A percentile compares a stretch with the other conserved stretches of the same genome.
phyloP scores from a whole-genome alignment of 2,329 filamentous ascomycete genomes.

The Hymenoscyphus albidus region DNA sequence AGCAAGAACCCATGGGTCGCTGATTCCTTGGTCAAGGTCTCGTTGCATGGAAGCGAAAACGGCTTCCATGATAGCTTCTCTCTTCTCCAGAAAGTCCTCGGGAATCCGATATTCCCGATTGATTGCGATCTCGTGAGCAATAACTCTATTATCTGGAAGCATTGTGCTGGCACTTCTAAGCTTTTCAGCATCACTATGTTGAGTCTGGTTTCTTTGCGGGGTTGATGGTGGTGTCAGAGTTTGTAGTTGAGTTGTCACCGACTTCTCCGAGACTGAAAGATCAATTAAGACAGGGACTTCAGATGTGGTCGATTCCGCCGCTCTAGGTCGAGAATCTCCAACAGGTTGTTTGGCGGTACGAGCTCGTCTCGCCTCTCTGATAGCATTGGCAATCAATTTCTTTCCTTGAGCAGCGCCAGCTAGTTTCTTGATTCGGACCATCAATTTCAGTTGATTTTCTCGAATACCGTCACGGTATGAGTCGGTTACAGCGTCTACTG shows the following conservation, averaged over 20 bases:
- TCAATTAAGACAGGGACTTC: constrained; percentile 40
- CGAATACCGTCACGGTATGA: constrained; percentile 79
- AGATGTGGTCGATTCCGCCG: constrained; percentile 40
- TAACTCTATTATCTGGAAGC: constrained; percentile 67
- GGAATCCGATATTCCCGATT: constrained; percentile 75
- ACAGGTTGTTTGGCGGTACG: constrained; percentile 61
- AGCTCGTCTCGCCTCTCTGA: constrained; percentile 65
- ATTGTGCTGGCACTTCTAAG: constrained; percentile 40
- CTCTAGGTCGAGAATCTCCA: constrained; percentile 68
- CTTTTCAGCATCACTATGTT: constrained; percentile 28
- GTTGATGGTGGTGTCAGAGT: constrained; percentile 53
- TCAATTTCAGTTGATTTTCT: constrained; percentile 74
- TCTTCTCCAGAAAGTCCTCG: constrained; percentile 55
- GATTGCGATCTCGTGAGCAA: constrained; percentile 77
- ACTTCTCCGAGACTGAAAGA: constrained; percentile 40
- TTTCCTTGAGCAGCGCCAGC: constrained; percentile 69
- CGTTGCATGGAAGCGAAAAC: constrained; percentile 58
- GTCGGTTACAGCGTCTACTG: constrained; percentile 66
- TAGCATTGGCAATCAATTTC: constrained; percentile 69
- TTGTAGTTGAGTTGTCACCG: constrained; percentile 42
- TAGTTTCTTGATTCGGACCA: constrained; percentile 75
- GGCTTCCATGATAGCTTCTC: constrained; percentile 55
- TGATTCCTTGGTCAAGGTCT: constrained; percentile 59
- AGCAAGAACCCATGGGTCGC: constrained; percentile 64
- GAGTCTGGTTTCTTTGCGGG: constrained; percentile 35